These are phyloP conservation scores for Ustilago trichophora DNA, from an alignment of 1,284 basidiomycete genomes.

Conservation along the genomic window DNA sequence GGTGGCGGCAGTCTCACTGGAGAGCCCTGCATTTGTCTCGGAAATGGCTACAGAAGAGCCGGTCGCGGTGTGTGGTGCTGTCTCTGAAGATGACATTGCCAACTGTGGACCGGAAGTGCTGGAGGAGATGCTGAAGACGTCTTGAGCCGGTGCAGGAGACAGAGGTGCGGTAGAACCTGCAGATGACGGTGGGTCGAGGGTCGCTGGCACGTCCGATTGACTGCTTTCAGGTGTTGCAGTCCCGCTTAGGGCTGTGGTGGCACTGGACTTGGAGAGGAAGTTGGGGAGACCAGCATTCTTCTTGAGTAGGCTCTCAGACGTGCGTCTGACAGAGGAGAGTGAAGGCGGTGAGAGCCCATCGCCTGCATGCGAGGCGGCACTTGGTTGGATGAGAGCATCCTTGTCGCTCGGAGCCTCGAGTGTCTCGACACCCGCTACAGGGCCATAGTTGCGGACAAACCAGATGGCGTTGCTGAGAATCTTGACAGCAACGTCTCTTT, in stretches of 20 bases:
- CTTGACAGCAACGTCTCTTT: slow-evolving; percentile 57
- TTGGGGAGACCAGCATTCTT: slow-evolving; percentile 30
- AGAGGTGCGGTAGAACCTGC: neutral
- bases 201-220: slow-evolving; percentile 15
- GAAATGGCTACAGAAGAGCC: neutral
- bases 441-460: slow-evolving; percentile 53
- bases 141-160: neutral
- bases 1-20: slow-evolving; percentile 1
- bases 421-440: slow-evolving; percentile 31
- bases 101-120: slow-evolving; percentile 4
- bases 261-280: slow-evolving; percentile 35
- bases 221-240: slow-evolving; percentile 38
- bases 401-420: neutral
- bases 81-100: neutral
- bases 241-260: slow-evolving; percentile 48
- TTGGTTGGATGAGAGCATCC: neutral
- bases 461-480: slow-evolving; percentile 58
- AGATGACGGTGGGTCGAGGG: slow-evolving; percentile 4
- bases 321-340: slow-evolving; percentile 19
- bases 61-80: neutral
- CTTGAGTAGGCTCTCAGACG: slow-evolving; percentile 39
- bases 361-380: neutral
- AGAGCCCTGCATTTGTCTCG: neutral
- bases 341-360: slow-evolving; percentile 14
- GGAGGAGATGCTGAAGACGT: neutral